phyloP scores from a whole-genome alignment of 2,329 filamentous ascomycete species.

The Didymella exigua region DNA sequence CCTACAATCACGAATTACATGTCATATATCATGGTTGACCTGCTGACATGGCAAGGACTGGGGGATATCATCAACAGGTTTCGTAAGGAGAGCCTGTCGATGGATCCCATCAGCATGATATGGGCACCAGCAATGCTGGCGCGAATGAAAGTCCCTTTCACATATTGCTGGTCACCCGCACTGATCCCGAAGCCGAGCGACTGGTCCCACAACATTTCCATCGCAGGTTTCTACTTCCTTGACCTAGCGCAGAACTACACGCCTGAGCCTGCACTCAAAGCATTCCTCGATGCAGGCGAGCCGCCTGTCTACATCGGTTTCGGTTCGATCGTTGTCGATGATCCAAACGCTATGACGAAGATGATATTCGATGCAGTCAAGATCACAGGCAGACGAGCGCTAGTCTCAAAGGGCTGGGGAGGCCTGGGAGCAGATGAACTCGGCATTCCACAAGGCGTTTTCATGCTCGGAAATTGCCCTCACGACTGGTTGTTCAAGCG shows the following conservation, averaged over 20 bases:
- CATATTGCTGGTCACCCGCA: slow-evolving; percentile 74
- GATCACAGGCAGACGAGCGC: slow-evolving; percentile 71
- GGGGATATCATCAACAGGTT: slow-evolving; percentile 93
- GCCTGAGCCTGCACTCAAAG: slow-evolving; percentile 47
- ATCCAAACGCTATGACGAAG: slow-evolving; percentile 50
- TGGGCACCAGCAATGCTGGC: slow-evolving; percentile 82
- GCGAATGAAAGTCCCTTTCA: slow-evolving; percentile 78
- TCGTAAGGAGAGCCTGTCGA: slow-evolving; percentile 71
- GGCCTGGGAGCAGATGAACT: slow-evolving; percentile 72
- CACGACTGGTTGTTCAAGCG: slow-evolving; percentile 89
- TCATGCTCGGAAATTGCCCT: slow-evolving; percentile 83
- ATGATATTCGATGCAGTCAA: slow-evolving; percentile 51
- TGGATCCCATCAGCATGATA: slow-evolving; percentile 78
- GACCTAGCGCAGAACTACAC: slow-evolving; percentile 48
- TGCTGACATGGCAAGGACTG: slow-evolving; percentile 91
- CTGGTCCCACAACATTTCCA: slow-evolving; percentile 50
- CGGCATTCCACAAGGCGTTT: slow-evolving; percentile 74
- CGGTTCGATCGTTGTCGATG: slow-evolving; percentile 51
- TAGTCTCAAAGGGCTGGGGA: slow-evolving; percentile 89
- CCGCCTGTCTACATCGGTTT: slow-evolving; percentile 52
- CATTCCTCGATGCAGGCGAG: slow-evolving; percentile 48
- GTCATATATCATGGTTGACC: slow-evolving; percentile 82
- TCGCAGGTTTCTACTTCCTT: slow-evolving; percentile 51
- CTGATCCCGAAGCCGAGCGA: slow-evolving; percentile 55
- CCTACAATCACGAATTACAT: slow-evolving; percentile 79